phyloP scores from a whole-genome alignment of 257 asterid species.

The Solanum okadae region DNA sequence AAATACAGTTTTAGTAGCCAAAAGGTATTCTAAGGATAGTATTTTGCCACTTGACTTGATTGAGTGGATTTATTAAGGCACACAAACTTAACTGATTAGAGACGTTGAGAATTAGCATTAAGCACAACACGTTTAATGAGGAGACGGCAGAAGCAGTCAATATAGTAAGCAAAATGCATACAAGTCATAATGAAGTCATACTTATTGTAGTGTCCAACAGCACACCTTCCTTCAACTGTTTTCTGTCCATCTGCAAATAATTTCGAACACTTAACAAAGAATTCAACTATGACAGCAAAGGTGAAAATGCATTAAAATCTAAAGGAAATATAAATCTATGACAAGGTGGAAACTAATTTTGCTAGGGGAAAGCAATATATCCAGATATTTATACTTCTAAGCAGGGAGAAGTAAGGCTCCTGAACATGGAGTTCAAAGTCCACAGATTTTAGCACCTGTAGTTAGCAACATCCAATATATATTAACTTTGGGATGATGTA shows the following conservation, averaged over 20 bases:
- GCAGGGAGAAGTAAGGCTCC: conserved; percentile 81
- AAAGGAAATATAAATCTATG: neutral
- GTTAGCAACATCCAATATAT: neutral
- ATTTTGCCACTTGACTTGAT: neutral
- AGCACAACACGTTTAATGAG: neutral
- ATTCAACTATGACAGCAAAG: neutral
- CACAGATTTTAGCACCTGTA: conserved; percentile 50
- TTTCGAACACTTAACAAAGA: neutral
- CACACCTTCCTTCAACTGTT: conserved; percentile 91
- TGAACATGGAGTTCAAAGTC: conserved; percentile 81
- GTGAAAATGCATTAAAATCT: neutral
- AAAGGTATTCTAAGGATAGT: neutral
- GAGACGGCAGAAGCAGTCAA: neutral
- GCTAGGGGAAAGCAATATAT: neutral
- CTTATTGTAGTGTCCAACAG: conserved; percentile 57
- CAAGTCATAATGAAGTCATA: conserved; percentile 10
- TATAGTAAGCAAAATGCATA: neutral
- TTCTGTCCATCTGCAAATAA: conserved; percentile 54
- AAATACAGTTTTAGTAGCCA: neutral
- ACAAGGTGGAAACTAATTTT: neutral
- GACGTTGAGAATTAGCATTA: neutral
- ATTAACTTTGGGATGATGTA: neutral
- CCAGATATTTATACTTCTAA: conserved; percentile 38
- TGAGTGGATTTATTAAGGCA: neutral
- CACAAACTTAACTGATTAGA: neutral